Evolutionary conservation across 495 filamentous ascomycete species (phyloP), one percentile per base, ranked within the genome.

Genomic region (Pseudevernia furfuracea): DNA sequence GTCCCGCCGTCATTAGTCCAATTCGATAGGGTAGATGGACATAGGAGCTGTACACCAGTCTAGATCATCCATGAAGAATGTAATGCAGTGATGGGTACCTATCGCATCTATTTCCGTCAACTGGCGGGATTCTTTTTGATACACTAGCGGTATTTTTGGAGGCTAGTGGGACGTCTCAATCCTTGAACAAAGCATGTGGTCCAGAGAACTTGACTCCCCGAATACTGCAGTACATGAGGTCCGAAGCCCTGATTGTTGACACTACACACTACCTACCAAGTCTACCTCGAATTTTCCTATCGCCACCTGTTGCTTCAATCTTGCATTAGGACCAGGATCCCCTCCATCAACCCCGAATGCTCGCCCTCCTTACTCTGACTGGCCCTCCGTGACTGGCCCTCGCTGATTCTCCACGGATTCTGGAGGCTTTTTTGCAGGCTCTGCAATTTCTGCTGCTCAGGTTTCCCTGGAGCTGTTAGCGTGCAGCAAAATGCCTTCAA

Each of bases 401-500:
- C 17, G 6, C 30, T 55, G 52, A 55, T 15, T 23, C 30, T 55
- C 52, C 30, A 55, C 28, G 28, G 17, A 34, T 34, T 55, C 10
- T 17, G 52, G 52, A 55, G 52, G 15, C 52, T 34, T 32, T 15
- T 32, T 21, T 55, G 17, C n/a, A 39, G n/a, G 25, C 39, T 59
- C 39, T 64, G 21, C 28, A 30, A 36, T 28, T 5, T 32, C 34
- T 28, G n/a, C 28, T 23, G 64, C 28, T 34, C 21, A 61, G 39
- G n/a, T 23, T 46, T 21, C 28, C 28, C 17, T 5, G 9, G 28
- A 10, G 17, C 12, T 46, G 4, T 21, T 44, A 62, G 59, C 8
- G 48, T 44, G 55, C 48, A 43, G 61, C 30, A 59, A 61, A 19
- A 71, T 71, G 69, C 69, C 69, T 21, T 68, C 69, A 10, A 71